These are phyloP conservation scores for Cystoderma amianthinum DNA, from an alignment of 768 basidiomycete genomes.

Conservation along the genomic window DNA sequence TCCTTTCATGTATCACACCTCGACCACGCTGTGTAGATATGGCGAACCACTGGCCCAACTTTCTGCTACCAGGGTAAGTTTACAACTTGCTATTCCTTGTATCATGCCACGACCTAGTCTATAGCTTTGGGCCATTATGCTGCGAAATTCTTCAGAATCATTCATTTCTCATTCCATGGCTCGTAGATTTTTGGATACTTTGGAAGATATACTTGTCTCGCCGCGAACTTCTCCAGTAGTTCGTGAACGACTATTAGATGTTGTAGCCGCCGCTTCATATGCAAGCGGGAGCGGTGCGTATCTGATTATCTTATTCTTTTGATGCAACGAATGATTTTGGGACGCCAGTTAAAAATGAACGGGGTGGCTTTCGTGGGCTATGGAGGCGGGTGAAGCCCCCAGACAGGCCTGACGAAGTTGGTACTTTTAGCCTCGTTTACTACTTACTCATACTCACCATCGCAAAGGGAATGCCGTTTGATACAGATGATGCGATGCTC, in stretches of 20 bases:
- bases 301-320: not conserved
- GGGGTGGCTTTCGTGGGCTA: slow-evolving; percentile 55
- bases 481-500: slow-evolving; percentile 76
- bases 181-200: slow-evolving; percentile 72
- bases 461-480: slow-evolving; percentile 67
- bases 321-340: not conserved
- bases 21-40: slow-evolving; percentile 33
- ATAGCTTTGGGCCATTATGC: slow-evolving; percentile 87
- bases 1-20: not conserved
- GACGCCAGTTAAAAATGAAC: slow-evolving; percentile 10
- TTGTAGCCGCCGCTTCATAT: slow-evolving; percentile 78
- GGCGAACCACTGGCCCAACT: slow-evolving; percentile 72
- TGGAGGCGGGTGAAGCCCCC: slow-evolving; percentile 78
- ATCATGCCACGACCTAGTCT: too few relatives aligned
- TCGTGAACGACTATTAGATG: slow-evolving; percentile 71
- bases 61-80: slow-evolving; percentile 67
- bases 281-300: slow-evolving; percentile 44
- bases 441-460: not conserved
- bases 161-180: slow-evolving; percentile 67
- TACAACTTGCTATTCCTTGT: not conserved
- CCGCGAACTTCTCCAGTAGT: slow-evolving; percentile 72
- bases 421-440: slow-evolving; percentile 8
- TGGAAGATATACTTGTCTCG: slow-evolving; percentile 66
- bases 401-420: slow-evolving; percentile 76
- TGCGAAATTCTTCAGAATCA: slow-evolving; percentile 68